Evolutionary conservation across 306 rosid species (phyloP).

Genomic region (Lablab purpureus): DNA sequence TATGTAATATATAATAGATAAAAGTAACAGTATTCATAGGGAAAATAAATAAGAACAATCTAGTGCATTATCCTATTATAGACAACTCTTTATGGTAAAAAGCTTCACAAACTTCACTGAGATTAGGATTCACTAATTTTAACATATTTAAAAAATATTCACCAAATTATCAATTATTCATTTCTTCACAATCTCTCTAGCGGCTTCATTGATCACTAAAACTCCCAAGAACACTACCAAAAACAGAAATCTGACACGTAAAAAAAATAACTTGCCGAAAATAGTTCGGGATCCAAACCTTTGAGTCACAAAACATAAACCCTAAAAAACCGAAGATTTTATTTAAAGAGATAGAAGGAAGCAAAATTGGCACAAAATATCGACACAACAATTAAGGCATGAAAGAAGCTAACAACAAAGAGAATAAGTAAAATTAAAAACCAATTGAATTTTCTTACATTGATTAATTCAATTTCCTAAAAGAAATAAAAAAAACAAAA

Average conservation of each 20-base stretch:
- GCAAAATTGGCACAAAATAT: conserved; percentile 1
- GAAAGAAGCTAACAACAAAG: not conserved
- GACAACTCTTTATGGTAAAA: not conserved
- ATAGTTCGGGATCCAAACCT: not conserved
- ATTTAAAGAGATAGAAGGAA: not conserved
- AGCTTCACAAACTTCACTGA: not conserved
- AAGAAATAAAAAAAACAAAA: not conserved
- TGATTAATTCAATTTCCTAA: not conserved
- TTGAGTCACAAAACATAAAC: not conserved
- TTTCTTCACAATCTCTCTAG: not conserved
- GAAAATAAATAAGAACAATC: not conserved
- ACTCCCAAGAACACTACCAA: not conserved
- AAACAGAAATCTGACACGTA: not conserved
- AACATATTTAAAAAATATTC: not conserved
- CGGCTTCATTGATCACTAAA: not conserved
- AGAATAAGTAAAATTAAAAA: not conserved
- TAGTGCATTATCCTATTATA: not conserved
- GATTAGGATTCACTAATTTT: not conserved
- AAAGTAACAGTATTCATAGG: not conserved
- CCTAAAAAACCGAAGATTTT: not conserved
- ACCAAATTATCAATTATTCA: conserved; percentile 12
- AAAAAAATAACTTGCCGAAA: not conserved
- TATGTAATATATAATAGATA: not conserved
- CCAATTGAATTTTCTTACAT: not conserved
- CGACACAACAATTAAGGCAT: not conserved